Base-by-base conservation (phyloP, 108 stramenopile genomes). In the Chaetoceros muelleri region DNA sequence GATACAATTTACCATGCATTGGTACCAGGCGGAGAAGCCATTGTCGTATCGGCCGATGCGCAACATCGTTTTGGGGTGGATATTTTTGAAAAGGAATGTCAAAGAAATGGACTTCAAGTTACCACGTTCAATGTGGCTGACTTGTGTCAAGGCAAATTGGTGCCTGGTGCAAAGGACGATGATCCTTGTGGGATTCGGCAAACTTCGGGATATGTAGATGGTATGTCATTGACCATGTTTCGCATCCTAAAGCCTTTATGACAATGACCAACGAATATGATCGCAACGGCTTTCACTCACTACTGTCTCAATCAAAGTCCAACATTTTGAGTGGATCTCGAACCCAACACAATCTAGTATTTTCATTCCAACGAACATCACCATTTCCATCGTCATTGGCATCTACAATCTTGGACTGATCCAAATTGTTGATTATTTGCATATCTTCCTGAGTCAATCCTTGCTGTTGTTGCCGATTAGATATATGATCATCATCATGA, bases 41-140 rank as follows among this genome's bases (percentile, higher is more conserved):
- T 72, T 46, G 64, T 87, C 34, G 76, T 87, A 20, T 81, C 80
- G 46, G 89, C 82, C 13, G 70, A 82, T 49, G 69, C 80, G n/a
- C 69, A 75, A 53, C 89, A 90, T 70, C 67, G 89, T 46, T 90
- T 81, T 71, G 85, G 89, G 2, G 83, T 90, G 17, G 85, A 82
- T n/a, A 58, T 55, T 1, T 82, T 91, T 53, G 66, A 62, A 53
- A 57, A 67, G 25, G 83, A 77, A 53, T 91, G 89, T 54, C 50
- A 64, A 46, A n/a, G 19, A 13, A 48, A 70, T 17, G 72, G 75
- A 19, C 63, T 88, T 24, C 20, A 20, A 18, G 72, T 82, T 20
- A 47, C 23, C n/a, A 34, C 55, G 28, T 49, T 62, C 5, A 53
- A 70, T 45, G 72, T 78, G 23, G 63, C 73, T 10, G 70, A 81